These are phyloP conservation scores for Coprinellus aureogranulatus DNA, from an alignment of 768 basidiomycete genomes.

Conservation along the genomic window DNA sequence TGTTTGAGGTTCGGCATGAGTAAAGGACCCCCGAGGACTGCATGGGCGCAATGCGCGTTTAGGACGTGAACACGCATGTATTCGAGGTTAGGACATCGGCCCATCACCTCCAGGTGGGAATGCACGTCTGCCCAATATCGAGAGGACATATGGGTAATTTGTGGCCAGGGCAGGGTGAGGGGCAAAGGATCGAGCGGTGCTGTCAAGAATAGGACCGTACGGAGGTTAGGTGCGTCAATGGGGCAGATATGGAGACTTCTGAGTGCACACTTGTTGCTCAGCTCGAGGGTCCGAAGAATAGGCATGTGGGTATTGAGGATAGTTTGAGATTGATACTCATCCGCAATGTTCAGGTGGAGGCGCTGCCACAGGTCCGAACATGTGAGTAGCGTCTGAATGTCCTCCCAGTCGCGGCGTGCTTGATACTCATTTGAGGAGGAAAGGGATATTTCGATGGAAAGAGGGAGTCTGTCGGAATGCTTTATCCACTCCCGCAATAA, in stretches of 20 bases:
- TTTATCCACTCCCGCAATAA: conserved; percentile 19
- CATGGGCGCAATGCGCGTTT: conserved; percentile 9
- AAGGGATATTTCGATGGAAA: conserved; percentile 17
- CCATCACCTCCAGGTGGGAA: conserved; percentile 24
- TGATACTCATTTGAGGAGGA: conserved; percentile 11
- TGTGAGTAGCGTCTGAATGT: conserved; percentile 13
- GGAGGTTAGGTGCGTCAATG: conserved; percentile 15
- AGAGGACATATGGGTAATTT: conserved; percentile 20
- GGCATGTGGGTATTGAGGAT: conserved; percentile 19
- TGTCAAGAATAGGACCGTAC: conserved; percentile 17
- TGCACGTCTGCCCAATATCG: conserved; percentile 22
- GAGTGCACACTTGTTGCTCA: conserved; percentile 17
- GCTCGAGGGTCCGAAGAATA: conserved; percentile 17
- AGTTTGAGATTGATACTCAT: conserved; percentile 11
- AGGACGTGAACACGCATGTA: conserved; percentile 20
- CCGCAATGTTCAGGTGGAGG: conserved; percentile 19
- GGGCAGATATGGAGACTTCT: conserved; percentile 11
- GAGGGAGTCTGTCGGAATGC: conserved; percentile 16
- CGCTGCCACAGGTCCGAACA: conserved; percentile 20
- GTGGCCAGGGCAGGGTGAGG: conserved; percentile 15
- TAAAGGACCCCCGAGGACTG: conserved; percentile 3
- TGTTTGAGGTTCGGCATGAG: conserved; percentile 12
- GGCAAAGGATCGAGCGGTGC: conserved; percentile 17
- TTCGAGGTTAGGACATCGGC: conserved; percentile 21
- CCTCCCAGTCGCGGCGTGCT: conserved; percentile 6